phyloP scores from a whole-genome alignment of 257 asterid genomes.

The Ligustrum vulgare region DNA sequence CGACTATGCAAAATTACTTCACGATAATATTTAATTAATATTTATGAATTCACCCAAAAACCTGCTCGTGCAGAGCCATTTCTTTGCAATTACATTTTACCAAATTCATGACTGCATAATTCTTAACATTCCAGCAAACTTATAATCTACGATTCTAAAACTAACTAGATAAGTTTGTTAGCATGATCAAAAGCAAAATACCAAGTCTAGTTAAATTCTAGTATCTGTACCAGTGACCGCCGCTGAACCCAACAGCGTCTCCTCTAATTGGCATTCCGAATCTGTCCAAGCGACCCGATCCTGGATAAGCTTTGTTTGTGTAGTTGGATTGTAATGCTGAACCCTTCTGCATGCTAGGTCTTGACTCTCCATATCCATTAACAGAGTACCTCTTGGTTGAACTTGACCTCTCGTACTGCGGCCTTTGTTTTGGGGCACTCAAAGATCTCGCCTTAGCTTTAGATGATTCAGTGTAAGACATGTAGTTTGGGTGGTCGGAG shows the following conservation, averaged over 20 bases:
- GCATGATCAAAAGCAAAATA: constrained; percentile 6
- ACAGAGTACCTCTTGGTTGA: constrained; percentile 65
- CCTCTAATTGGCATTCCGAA: constrained; percentile 67
- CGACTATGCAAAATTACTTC: neutral
- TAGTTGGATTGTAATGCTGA: constrained; percentile 42
- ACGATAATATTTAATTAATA: neutral
- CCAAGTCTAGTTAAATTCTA: constrained; percentile 18
- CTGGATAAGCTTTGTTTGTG: constrained; percentile 64
- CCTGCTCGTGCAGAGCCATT: neutral
- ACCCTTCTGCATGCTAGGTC: constrained; percentile 37
- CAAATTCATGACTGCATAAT: neutral
- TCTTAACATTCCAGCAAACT: neutral
- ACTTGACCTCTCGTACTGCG: constrained; percentile 60
- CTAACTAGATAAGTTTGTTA: constrained; percentile 20
- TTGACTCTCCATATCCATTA: constrained; percentile 48
- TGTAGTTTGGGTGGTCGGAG: constrained; percentile 73
- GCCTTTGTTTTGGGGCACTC: constrained; percentile 88
- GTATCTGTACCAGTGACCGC: constrained; percentile 54
- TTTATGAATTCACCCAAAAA: neutral
- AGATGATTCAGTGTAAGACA: constrained; percentile 80
- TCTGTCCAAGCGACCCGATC: constrained; percentile 78
- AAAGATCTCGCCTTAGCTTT: constrained; percentile 82
- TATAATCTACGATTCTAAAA: constrained; percentile 1
- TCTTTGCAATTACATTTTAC: neutral
- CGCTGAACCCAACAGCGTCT: constrained; percentile 44